A percentile compares a stretch with the other conserved stretches of the same genome.
phyloP scores from a whole-genome alignment of 257 asterid genomes.

The Thymus quinquecostatus region DNA sequence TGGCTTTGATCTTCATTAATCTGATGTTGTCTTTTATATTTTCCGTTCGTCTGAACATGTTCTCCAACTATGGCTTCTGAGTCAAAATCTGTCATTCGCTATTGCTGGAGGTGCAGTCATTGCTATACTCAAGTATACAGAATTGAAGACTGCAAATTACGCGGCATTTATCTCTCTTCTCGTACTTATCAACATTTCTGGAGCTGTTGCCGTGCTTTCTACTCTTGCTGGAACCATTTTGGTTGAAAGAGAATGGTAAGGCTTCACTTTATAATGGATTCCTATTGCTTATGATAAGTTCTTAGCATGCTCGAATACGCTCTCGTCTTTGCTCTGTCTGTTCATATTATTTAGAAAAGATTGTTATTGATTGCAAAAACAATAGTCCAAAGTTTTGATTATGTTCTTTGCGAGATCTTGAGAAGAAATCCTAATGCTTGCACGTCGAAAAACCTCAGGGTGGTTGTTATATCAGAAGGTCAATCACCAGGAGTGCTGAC shows the following conservation, averaged over 20 bases:
- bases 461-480: slow-evolving; percentile 87
- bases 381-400: neutral
- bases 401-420: neutral
- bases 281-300: neutral
- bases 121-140: slow-evolving; percentile 55
- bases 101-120: slow-evolving; percentile 84
- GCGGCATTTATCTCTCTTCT: slow-evolving; percentile 51
- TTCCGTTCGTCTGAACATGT: slow-evolving; percentile 43
- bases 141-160: slow-evolving; percentile 43
- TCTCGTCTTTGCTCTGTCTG: neutral
- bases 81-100: slow-evolving; percentile 73
- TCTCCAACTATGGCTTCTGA: slow-evolving; percentile 66
- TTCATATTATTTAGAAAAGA: neutral
- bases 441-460: slow-evolving; percentile 53
- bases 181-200: slow-evolving; percentile 62
- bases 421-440: neutral
- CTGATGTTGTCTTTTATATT: neutral
- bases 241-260: slow-evolving; percentile 93
- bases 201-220: slow-evolving; percentile 83
- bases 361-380: neutral
- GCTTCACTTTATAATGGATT: neutral
- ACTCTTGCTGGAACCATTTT: slow-evolving; percentile 91
- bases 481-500: slow-evolving; percentile 58
- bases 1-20: neutral
- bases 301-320: neutral